These are phyloP conservation scores for Calamus simplicifolius DNA, from an alignment of 176 grass and related monocot species.

Conservation along the genomic window DNA sequence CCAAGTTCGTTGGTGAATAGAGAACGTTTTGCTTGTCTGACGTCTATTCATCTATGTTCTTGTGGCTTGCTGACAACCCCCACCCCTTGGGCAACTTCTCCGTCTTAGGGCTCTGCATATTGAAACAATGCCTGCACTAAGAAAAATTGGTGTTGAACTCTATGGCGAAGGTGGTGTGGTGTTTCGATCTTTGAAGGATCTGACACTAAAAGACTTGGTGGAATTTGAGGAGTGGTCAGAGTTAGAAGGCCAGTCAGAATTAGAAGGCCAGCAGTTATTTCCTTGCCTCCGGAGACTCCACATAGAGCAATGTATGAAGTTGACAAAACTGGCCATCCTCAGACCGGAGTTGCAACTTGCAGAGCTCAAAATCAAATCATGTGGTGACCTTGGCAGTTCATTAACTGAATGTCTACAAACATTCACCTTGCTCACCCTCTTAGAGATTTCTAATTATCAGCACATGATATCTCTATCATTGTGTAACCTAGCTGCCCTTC, in stretches of 20 bases:
- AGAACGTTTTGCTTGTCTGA: slow-evolving; percentile 12
- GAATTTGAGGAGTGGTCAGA: too few species aligned
- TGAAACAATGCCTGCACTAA: too few species aligned
- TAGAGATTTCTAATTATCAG: too few species aligned
- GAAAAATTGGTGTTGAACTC: slow-evolving; percentile 19
- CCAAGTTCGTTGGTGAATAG: slow-evolving; percentile 23
- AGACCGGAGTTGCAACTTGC: neutral
- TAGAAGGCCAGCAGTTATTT: neutral
- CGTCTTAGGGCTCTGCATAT: too few species aligned
- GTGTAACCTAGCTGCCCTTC: neutral
- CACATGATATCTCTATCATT: neutral
- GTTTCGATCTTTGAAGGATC: slow-evolving; percentile 31
- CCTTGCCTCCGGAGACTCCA: slow-evolving; percentile 2
- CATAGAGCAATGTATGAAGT: slow-evolving; percentile 14
- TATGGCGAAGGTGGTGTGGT: slow-evolving; percentile 19
- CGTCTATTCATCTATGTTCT: neutral
- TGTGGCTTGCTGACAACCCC: slow-evolving; percentile 10
- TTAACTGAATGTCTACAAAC: too few species aligned
- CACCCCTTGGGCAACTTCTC: slow-evolving; percentile 28
- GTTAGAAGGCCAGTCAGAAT: slow-evolving; percentile 23
- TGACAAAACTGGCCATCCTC: slow-evolving; percentile 5
- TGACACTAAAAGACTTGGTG: slow-evolving; percentile 20
- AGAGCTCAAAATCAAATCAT: too few species aligned
- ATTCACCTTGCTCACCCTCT: too few species aligned
- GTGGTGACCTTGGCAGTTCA: too few species aligned